Percentiles rank a stretch among this genome's conserved stretches.
Conservation (phyloP, 495 filamentous ascomycete genomes). For the Penicillium verhagenii region DNA sequence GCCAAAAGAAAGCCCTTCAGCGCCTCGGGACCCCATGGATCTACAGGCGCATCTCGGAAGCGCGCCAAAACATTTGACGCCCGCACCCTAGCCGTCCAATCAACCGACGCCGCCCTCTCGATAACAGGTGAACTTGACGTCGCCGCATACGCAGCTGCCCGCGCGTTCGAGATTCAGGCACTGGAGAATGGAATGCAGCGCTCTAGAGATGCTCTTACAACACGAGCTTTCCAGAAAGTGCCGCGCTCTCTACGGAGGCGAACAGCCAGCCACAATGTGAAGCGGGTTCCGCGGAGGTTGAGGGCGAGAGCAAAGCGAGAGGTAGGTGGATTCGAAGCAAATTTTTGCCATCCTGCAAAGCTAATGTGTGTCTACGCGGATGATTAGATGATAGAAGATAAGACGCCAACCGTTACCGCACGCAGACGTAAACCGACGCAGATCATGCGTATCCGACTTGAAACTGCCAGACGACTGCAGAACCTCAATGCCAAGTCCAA, state of each 20-base stretch:
- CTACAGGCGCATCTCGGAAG: conserved; percentile 44
- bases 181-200: conserved; percentile 75
- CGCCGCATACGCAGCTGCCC: conserved; percentile 74
- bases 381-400: conserved; percentile 74
- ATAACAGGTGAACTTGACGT: conserved; percentile 77
- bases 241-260: conserved; percentile 79
- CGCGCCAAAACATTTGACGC: conserved; percentile 68
- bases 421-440: conserved; percentile 69
- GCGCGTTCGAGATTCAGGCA: conserved; percentile 85
- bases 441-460: conserved; percentile 71
- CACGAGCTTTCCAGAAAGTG: conserved; percentile 84
- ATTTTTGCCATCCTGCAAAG: not conserved
- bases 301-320: conserved; percentile 69
- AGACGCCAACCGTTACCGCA: conserved; percentile 78
- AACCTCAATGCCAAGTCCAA: conserved; percentile 60
- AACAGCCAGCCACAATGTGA: conserved; percentile 93
- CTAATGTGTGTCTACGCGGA: not conserved
- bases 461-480: conserved; percentile 73
- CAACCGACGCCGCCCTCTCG: conserved; percentile 64
- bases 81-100: conserved; percentile 70
- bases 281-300: conserved; percentile 80
- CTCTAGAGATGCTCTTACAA: conserved; percentile 64
- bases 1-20: conserved; percentile 34
- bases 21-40: conserved; percentile 19
- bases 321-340: conserved; percentile 32